phyloP scores from a whole-genome alignment of 257 asterid genomes.

The Anisodus acutangulus region DNA sequence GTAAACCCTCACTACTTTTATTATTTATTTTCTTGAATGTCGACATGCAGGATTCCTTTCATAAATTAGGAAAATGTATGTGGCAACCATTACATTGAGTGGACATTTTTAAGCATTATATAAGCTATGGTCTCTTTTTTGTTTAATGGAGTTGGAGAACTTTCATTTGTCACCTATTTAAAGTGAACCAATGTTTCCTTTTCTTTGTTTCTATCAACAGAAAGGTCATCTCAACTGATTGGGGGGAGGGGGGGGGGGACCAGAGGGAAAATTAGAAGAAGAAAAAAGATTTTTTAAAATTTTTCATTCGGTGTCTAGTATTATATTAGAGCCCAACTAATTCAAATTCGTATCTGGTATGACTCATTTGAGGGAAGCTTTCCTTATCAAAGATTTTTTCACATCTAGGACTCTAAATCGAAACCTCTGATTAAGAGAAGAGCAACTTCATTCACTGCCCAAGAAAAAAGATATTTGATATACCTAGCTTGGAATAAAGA shows the following conservation, averaged over 20 bases:
- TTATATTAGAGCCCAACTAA: too few relatives aligned
- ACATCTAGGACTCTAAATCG: too few relatives aligned
- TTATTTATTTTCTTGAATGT: neutral
- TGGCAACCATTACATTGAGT: constrained; percentile 1
- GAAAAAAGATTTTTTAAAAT: neutral
- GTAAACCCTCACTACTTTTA: neutral
- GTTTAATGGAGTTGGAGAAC: constrained; percentile 22
- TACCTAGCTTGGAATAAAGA: neutral
- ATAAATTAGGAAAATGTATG: constrained; percentile 17
- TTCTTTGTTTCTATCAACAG: neutral
- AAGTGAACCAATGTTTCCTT: constrained; percentile 3
- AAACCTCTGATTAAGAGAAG: too few relatives aligned
- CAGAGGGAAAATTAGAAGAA: too few relatives aligned
- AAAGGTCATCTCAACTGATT: neutral
- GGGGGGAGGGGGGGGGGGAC: too few relatives aligned
- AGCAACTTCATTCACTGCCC: too few relatives aligned
- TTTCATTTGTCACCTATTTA: constrained; percentile 25
- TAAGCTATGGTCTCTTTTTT: constrained; percentile 14
- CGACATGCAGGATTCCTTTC: constrained; percentile 14
- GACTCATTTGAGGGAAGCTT: too few relatives aligned
- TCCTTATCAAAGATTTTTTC: too few relatives aligned
- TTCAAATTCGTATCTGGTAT: too few relatives aligned
- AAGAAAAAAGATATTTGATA: neutral
- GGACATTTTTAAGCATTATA: neutral
- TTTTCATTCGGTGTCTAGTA: too few relatives aligned